A percentile compares a stretch with the other conserved stretches of the same genome.
phyloP scores from a whole-genome alignment of 768 basidiomycete species.

The Podaxis sp. region DNA sequence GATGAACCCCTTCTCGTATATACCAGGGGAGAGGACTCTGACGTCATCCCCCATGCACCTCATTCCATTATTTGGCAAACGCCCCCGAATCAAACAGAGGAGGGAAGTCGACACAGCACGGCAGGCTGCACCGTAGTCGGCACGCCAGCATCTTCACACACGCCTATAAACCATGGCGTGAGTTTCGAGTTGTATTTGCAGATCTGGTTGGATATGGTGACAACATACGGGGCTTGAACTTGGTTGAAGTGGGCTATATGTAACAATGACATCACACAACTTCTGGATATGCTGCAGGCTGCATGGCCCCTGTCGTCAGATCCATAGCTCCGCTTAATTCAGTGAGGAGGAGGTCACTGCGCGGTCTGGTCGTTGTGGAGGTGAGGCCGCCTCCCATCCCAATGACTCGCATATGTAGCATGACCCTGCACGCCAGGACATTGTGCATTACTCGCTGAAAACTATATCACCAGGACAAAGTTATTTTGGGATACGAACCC shows the following conservation, averaged over 20 bases:
- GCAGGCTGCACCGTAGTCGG: no score
- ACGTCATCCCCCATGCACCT: background rate
- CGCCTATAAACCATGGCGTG: background rate
- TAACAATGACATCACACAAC: background rate
- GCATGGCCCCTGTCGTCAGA: background rate
- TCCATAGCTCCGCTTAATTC: background rate
- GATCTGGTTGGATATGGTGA: no score
- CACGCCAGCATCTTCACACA: no score
- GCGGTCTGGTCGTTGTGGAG: background rate
- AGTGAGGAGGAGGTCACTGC: background rate
- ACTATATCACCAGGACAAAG: slow-evolving; percentile 6
- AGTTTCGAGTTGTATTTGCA: background rate
- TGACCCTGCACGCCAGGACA: slow-evolving; percentile 19
- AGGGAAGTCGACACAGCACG: background rate
- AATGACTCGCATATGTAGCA: slow-evolving; percentile 20
- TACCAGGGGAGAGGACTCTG: background rate
- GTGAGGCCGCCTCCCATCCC: background rate
- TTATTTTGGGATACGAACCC: background rate
- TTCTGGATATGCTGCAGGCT: background rate
- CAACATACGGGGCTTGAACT: no score
- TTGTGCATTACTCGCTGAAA: slow-evolving; percentile 25
- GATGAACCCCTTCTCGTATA: background rate
- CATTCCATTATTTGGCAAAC: background rate
- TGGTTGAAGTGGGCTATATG: background rate
- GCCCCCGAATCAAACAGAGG: background rate